Evolutionary conservation across 441 rosid genomes (phyloP).

Genomic region (Bruguiera hainesii): DNA sequence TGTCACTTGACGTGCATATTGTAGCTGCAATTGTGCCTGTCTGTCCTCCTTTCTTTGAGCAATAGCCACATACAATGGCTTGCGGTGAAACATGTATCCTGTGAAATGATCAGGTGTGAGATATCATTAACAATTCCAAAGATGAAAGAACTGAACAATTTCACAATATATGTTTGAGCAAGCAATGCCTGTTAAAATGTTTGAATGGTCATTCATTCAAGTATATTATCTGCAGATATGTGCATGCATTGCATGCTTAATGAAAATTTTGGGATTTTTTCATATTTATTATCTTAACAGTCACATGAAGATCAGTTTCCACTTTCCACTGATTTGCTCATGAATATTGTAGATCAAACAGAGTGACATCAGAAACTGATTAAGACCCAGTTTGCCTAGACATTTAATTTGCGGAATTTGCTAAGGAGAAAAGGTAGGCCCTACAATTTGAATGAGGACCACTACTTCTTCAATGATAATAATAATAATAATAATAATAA

Average conservation of each 20-base stretch:
- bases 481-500: too few species aligned
- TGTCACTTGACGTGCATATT: conserved; percentile 26
- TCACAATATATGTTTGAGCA: background rate
- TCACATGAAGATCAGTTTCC: too few species aligned
- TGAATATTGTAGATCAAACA: background rate
- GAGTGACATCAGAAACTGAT: background rate
- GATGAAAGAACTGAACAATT: background rate
- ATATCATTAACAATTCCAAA: background rate
- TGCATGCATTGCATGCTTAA: background rate
- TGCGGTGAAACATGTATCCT: conserved; percentile 49
- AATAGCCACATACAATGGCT: conserved; percentile 53
- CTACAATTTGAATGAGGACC: too few species aligned
- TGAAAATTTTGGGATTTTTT: background rate
- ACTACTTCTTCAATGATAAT: too few species aligned
- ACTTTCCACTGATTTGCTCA: conserved; percentile 2
- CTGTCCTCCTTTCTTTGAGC: conserved; percentile 74
- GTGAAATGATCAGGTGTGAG: background rate
- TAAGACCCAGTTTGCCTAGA: background rate
- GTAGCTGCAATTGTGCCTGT: conserved; percentile 35
- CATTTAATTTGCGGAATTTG: background rate
- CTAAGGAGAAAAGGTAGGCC: too few species aligned
- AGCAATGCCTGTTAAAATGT: background rate
- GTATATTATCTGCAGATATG: background rate
- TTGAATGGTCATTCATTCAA: background rate
- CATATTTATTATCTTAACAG: background rate